Base-by-base conservation (phyloP, 2,329 filamentous ascomycete species). In the Chrysoporthe austroafricana region DNA sequence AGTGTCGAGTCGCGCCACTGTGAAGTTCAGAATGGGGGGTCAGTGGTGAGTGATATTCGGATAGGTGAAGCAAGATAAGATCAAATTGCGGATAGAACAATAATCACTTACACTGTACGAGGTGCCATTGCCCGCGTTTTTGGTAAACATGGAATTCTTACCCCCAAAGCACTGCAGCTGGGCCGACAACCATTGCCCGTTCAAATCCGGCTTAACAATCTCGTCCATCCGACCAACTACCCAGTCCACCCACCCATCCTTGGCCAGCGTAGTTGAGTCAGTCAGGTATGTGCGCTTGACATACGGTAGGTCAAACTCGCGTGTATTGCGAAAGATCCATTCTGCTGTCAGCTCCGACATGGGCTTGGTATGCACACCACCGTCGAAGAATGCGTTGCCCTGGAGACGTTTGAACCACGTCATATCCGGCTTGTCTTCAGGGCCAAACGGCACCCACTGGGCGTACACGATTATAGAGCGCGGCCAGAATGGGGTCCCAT, bases 221-320 rank as follows among this genome's bases (percentile, higher is more conserved):
- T 74, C 72, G 63, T 83, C 75, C 70, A 83, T 77, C 36, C 79
- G 76, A 1, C 72, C 71, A 2, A 75, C 73, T 0, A 80, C 75
- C 75, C 77, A 79, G 9, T 78, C 71, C 8, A 78, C 75, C 82
- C 81, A 84, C 3, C 75, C 74, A 60, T 81, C 77, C 46, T 74
- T 74, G 0, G 64, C 72, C 9, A 84, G 77, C 1, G 77, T 80
- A 26, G 73, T 79, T 14, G 81, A 83, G 11, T 76, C 77, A 26
- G 82, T 84, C 26, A 76, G 62, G 66, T 83, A 82, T 2, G 81
- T 82, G 8, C 81, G 78, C 75, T 84, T 84, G 60, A 80, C 77
- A 65, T 84, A 85, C 0, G 83, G 83, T 32, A 81, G 78, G 39
- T 83, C 78, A 66, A 84, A 85, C 71, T 84, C 82, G 48, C 82